phyloP scores from a whole-genome alignment of 2,329 filamentous ascomycete genomes.

The Trichoderma sp. region DNA sequence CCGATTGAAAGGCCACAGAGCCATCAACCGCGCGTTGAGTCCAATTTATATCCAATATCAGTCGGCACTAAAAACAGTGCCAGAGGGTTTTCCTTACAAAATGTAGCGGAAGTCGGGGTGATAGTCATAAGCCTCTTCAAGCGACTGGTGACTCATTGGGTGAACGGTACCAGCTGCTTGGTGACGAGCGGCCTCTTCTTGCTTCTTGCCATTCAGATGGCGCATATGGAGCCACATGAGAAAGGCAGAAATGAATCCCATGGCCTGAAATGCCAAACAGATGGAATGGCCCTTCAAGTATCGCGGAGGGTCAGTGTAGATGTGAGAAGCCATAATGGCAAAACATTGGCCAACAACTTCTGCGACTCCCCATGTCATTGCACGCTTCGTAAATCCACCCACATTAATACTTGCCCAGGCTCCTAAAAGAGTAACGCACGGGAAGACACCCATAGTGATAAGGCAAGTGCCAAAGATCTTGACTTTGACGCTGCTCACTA shows the following conservation, averaged over 20 bases:
- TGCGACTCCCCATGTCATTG: background rate
- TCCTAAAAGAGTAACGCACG: background rate
- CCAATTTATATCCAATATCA: background rate
- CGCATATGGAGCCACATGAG: background rate
- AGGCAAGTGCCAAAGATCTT: conserved; percentile 1
- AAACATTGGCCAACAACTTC: conserved; percentile 3
- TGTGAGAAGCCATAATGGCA: conserved; percentile 5
- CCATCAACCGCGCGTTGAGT: background rate
- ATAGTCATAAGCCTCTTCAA: conserved; percentile 6
- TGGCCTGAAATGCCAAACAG: background rate
- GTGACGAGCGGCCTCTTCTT: background rate
- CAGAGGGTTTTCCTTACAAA: background rate
- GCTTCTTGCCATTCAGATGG: background rate
- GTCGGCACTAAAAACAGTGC: background rate
- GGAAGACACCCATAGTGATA: background rate
- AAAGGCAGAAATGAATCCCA: background rate
- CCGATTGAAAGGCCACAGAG: background rate
- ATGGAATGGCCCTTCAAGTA: background rate
- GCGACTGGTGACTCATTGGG: background rate
- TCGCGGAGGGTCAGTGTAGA: conserved; percentile 1
- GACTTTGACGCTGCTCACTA: background rate
- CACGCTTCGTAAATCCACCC: background rate
- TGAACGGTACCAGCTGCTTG: background rate
- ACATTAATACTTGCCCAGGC: background rate
- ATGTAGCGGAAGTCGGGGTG: background rate